These are phyloP conservation scores for Mycothermus thermophilus DNA, from an alignment of 495 filamentous ascomycete genomes.

Conservation along the genomic window DNA sequence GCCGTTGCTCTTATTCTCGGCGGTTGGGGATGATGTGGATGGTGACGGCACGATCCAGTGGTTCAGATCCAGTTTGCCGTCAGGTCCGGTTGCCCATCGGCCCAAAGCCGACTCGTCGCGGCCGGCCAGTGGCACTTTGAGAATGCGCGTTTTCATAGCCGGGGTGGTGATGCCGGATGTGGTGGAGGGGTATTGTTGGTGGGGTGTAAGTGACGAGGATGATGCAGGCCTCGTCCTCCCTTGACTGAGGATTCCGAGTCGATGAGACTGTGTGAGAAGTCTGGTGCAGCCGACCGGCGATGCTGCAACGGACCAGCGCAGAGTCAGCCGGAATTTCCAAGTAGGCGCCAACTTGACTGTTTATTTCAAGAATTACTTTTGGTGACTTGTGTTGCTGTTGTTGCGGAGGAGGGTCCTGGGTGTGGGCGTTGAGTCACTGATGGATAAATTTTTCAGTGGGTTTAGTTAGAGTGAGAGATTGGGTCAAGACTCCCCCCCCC, in stretches of 20 bases:
- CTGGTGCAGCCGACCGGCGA: not conserved
- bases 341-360: constrained; percentile 10
- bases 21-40: not conserved
- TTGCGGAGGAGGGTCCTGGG: not conserved
- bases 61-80: constrained; percentile 3
- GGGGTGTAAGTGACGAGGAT: constrained; percentile 6
- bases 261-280: too few relatives aligned
- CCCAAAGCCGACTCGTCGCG: constrained; percentile 12
- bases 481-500: not conserved
- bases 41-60: constrained; percentile 11
- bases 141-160: constrained; percentile 22
- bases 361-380: not conserved
- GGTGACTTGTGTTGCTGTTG: not conserved
- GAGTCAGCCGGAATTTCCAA: not conserved
- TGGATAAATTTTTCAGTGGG: constrained; percentile 5
- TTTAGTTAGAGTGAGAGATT: not conserved
- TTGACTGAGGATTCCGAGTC: too few relatives aligned
- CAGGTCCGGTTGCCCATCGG: constrained; percentile 5
- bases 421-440: constrained; percentile 12
- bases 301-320: constrained; percentile 15
- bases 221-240: too few relatives aligned
- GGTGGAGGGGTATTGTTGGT: constrained; percentile 1
- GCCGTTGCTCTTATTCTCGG: not conserved
- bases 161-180: constrained; percentile 1
- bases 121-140: constrained; percentile 14